Percentiles rank a stretch among this genome's conserved stretches.
Conservation (phyloP, 2,329 filamentous ascomycete genomes). For the Ophiostoma populinum region DNA sequence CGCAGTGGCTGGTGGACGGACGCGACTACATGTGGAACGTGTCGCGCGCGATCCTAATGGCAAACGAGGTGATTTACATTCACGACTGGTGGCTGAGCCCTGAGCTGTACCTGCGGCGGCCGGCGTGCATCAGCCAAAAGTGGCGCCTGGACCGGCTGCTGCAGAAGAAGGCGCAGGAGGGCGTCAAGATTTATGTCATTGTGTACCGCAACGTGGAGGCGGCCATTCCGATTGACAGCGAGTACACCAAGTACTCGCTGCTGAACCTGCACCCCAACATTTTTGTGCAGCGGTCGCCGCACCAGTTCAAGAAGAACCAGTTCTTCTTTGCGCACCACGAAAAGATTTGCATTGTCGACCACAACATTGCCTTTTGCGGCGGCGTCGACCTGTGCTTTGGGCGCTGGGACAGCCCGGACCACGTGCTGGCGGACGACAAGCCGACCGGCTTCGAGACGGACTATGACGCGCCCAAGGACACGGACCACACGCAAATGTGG, state of each 20-base stretch:
- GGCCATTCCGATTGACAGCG: constrained; percentile 91
- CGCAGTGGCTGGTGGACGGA: constrained; percentile 92
- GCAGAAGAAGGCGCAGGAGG: constrained; percentile 85
- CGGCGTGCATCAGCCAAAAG: constrained; percentile 90
- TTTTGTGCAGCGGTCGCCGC: constrained; percentile 88
- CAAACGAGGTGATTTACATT: constrained; percentile 94
- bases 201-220: constrained; percentile 96
- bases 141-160: constrained; percentile 88
- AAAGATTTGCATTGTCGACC: constrained; percentile 93
- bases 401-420: constrained; percentile 91
- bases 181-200: constrained; percentile 94
- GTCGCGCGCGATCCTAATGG: constrained; percentile 89
- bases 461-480: constrained; percentile 62
- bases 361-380: constrained; percentile 87
- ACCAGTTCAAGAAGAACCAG: constrained; percentile 96
- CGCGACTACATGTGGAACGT: constrained; percentile 99
- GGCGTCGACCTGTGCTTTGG: constrained; percentile 95
- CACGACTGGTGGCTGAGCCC: constrained; percentile 97
- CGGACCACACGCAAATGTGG: constrained; percentile 89
- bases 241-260: constrained; percentile 93
- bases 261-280: constrained; percentile 92
- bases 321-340: constrained; percentile 99
- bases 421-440: constrained; percentile 81
- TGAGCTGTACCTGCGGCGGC: constrained; percentile 85
- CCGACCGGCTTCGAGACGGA: constrained; percentile 80